A percentile compares a stretch with the other conserved stretches of the same genome.
These are phyloP conservation scores for Camellia lanceoleosa DNA, from an alignment of 148 eudicot species.

Conservation along the genomic window DNA sequence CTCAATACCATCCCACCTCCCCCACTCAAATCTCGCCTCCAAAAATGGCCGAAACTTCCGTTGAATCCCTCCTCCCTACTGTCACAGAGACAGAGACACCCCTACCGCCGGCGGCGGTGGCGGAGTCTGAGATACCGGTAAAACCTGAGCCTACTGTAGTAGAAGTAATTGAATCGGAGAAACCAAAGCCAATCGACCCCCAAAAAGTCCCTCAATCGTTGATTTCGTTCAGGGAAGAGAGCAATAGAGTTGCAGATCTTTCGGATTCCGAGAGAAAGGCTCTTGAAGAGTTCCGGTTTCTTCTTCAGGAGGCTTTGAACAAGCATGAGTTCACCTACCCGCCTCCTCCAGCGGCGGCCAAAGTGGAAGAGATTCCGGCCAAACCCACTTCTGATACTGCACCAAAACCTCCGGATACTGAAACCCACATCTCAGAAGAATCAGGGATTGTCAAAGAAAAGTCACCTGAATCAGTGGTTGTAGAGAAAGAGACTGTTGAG, in stretches of 20 bases:
- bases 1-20: background rate
- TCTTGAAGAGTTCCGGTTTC: constrained; percentile 42
- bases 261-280: constrained; percentile 44
- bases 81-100: constrained; percentile 7
- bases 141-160: background rate
- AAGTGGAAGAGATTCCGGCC: background rate
- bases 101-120: background rate
- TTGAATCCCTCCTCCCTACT: constrained; percentile 13
- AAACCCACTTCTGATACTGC: background rate
- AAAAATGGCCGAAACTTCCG: constrained; percentile 21
- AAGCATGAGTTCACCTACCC: constrained; percentile 16
- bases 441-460: constrained; percentile 4
- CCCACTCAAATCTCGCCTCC: background rate
- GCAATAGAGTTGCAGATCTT: constrained; percentile 58
- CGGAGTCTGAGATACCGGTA: background rate
- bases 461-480: background rate
- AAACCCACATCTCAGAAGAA: background rate
- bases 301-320: constrained; percentile 36
- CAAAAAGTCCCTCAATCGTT: constrained; percentile 22
- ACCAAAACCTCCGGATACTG: constrained; percentile 1
- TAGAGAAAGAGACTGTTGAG: background rate
- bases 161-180: constrained; percentile 10
- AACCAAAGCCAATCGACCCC: background rate
- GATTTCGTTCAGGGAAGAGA: constrained; percentile 74
- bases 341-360: constrained; percentile 5